A percentile compares a stretch with the other conserved stretches of the same genome.
Conservation (phyloP, 331 rosid genomes). For the Rosa hybrid region DNA sequence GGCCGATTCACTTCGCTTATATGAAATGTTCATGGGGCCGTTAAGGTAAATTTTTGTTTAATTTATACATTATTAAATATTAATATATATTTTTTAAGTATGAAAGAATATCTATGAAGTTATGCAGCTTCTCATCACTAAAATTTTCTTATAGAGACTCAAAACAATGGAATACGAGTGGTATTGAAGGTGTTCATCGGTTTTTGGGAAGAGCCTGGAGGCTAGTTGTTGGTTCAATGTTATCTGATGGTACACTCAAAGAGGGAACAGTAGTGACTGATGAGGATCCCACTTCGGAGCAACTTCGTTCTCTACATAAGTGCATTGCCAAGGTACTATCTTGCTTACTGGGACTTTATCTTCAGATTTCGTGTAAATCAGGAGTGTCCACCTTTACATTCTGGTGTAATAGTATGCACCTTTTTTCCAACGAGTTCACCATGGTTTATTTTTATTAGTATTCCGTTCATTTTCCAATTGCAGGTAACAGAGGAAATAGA, state of each 20-base stretch:
- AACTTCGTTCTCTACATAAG: slow-evolving; percentile 82
- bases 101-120: not conserved
- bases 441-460: slow-evolving; percentile 14
- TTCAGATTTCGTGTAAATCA: slow-evolving; percentile 8
- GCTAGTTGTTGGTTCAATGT: slow-evolving; percentile 78
- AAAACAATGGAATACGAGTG: slow-evolving; percentile 90
- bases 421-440: slow-evolving; percentile 35
- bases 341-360: slow-evolving; percentile 16
- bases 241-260: slow-evolving; percentile 69
- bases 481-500: slow-evolving; percentile 97
- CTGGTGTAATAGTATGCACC: not conserved
- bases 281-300: slow-evolving; percentile 77
- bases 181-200: slow-evolving; percentile 94
- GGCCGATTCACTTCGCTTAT: slow-evolving; percentile 94
- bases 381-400: not conserved
- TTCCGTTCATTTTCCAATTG: not conserved
- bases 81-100: not conserved
- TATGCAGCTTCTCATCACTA: slow-evolving; percentile 24
- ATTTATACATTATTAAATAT: slow-evolving; percentile 13
- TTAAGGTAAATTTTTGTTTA: slow-evolving; percentile 56
- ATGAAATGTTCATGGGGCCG: slow-evolving; percentile 99
- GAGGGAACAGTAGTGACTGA: slow-evolving; percentile 79
- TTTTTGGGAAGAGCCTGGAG: slow-evolving; percentile 97
- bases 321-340: slow-evolving; percentile 90
- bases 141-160: slow-evolving; percentile 60